Percentiles rank a stretch among this genome's conserved stretches.
phyloP scores from a whole-genome alignment of 768 basidiomycete species.

The Leccinum subtestaceum region DNA sequence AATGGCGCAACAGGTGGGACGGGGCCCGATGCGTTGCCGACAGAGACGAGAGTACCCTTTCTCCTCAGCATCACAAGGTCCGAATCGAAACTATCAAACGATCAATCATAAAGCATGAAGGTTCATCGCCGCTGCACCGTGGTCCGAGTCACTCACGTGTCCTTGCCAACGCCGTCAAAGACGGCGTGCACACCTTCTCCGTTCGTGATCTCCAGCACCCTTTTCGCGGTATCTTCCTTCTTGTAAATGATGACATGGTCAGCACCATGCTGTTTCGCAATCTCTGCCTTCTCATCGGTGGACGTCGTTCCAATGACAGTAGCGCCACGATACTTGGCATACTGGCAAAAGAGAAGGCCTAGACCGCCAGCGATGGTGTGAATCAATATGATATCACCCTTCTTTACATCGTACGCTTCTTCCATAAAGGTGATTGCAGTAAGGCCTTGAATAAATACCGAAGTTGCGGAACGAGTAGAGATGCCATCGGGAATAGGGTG shows the following conservation, averaged over 20 bases:
- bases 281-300: slow-evolving; percentile 73
- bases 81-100: slow-evolving; percentile 57
- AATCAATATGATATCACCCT: slow-evolving; percentile 76
- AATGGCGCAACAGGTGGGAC: slow-evolving; percentile 73
- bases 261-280: slow-evolving; percentile 78
- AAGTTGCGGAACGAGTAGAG: slow-evolving; percentile 61
- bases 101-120: slow-evolving; percentile 4
- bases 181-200: slow-evolving; percentile 83
- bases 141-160: slow-evolving; percentile 59
- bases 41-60: slow-evolving; percentile 86
- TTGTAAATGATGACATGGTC: slow-evolving; percentile 85
- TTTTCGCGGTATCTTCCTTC: slow-evolving; percentile 67
- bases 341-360: slow-evolving; percentile 65
- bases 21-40: slow-evolving; percentile 90
- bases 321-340: slow-evolving; percentile 72
- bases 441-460: slow-evolving; percentile 68
- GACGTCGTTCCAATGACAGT: slow-evolving; percentile 94
- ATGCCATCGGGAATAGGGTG: slow-evolving; percentile 63
- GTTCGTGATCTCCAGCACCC: slow-evolving; percentile 71
- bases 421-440: slow-evolving; percentile 77
- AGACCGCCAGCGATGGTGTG: slow-evolving; percentile 93
- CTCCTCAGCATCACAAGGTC: slow-evolving; percentile 79
- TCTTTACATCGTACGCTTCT: slow-evolving; percentile 83
- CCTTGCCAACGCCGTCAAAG: slow-evolving; percentile 96
- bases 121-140: background rate